Evolutionary conservation across 2,329 filamentous ascomycete species (phyloP).

Genomic region (Paraconiothyrium brasiliense): DNA sequence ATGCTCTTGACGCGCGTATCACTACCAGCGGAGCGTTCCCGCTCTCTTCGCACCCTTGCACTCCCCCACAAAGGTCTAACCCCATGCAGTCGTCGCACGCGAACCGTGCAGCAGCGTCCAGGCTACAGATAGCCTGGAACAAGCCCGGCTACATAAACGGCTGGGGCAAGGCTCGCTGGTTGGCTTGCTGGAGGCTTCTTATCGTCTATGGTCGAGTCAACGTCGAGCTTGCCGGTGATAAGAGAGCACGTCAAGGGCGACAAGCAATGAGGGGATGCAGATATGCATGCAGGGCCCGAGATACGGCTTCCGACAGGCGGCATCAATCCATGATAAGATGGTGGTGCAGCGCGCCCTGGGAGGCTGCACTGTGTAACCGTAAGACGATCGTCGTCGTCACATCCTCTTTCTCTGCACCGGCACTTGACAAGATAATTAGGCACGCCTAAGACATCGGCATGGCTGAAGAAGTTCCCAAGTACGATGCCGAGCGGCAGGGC

Average conservation of each 20-base stretch:
- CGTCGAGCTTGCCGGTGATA: not conserved
- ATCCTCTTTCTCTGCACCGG: not conserved
- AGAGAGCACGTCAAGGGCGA: not conserved
- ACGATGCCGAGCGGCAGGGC: conserved; percentile 25
- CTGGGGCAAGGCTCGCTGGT: not conserved
- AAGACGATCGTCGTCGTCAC: not conserved
- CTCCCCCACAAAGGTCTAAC: conserved; percentile 4
- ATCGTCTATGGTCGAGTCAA: not conserved
- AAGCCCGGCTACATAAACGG: not conserved
- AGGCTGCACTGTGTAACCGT: not conserved
- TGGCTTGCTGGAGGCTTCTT: not conserved
- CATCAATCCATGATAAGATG: not conserved
- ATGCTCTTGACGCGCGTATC: not conserved
- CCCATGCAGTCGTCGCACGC: not conserved
- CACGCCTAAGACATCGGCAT: conserved; percentile 5
- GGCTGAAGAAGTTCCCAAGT: conserved; percentile 20
- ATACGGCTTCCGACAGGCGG: not conserved
- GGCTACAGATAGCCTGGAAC: not conserved
- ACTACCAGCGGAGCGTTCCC: conserved; percentile 1
- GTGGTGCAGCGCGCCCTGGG: not conserved
- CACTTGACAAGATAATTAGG: not conserved
- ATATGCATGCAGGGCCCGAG: conserved; percentile 7
- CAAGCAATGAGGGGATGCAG: not conserved
- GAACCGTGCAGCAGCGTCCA: not conserved
- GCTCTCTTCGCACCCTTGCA: not conserved